Percentiles rank a stretch among this genome's conserved stretches.
These are phyloP conservation scores for Mikania micrantha DNA, from an alignment of 129 eudicot genomes.

Conservation along the genomic window DNA sequence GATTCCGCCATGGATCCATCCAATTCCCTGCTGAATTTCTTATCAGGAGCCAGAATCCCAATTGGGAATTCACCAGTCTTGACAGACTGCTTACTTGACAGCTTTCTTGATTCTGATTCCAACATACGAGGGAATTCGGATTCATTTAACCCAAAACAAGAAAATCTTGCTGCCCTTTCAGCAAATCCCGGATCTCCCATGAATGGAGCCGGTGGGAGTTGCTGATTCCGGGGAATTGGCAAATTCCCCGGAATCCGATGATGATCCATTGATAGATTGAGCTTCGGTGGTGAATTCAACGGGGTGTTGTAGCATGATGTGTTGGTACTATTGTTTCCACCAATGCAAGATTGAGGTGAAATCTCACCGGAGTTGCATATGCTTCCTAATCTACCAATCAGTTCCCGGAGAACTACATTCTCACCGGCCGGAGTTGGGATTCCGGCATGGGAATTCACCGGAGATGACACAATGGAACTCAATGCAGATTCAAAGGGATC, in stretches of 20 bases:
- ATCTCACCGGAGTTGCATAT: conserved; percentile 64
- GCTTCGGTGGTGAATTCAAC: conserved; percentile 78
- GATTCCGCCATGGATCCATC: conserved; percentile 72
- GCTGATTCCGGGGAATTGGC: conserved; percentile 32
- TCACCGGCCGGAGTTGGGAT: conserved; percentile 28
- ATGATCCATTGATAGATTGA: conserved; percentile 51
- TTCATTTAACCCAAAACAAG: conserved; percentile 39
- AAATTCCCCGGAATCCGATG: conserved; percentile 31
- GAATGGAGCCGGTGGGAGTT: conserved; percentile 31
- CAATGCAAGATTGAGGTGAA: conserved; percentile 40
- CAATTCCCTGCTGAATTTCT: conserved; percentile 40
- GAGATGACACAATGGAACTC: conserved; percentile 91
- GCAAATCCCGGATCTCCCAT: conserved; percentile 74
- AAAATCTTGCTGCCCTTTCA: conserved; percentile 76
- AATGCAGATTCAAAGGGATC: conserved; percentile 93
- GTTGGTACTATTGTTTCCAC: conserved; percentile 38
- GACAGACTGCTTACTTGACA: conserved; percentile 37
- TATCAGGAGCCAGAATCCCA: conserved; percentile 28
- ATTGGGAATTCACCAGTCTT: conserved; percentile 35
- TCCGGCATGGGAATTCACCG: conserved; percentile 39
- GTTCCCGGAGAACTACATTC: conserved; percentile 52
- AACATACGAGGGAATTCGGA: conserved; percentile 32
- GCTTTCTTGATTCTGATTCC: conserved; percentile 49
- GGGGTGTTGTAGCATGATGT: conserved; percentile 84
- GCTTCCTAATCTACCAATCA: conserved; percentile 79